These are phyloP conservation scores for Clavispora phyllophila DNA, from an alignment of 805 yeast genomes.

Conservation along the genomic window DNA sequence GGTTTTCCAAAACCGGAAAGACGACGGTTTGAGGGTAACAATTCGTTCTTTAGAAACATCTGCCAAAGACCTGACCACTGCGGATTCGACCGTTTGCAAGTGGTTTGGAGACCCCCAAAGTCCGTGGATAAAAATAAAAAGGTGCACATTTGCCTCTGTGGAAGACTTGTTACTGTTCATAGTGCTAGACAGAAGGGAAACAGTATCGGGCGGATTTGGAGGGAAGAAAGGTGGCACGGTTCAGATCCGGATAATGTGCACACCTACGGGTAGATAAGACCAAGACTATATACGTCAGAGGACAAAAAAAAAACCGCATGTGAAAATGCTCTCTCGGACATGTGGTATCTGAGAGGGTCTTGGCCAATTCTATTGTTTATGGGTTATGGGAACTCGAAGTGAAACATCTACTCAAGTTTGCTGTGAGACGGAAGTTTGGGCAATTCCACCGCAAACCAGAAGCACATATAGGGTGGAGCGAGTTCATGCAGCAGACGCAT, in stretches of 20 bases:
- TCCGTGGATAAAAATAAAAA: constrained; percentile 39
- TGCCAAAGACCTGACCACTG: constrained; percentile 31
- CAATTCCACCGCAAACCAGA: no score
- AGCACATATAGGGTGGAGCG: no score
- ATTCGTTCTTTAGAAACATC: constrained; percentile 24
- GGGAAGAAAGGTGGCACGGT: background rate
- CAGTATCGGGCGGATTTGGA: background rate
- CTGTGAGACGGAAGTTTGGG: no score
- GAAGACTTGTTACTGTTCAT: background rate
- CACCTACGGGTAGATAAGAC: background rate
- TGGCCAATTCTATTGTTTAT: no score
- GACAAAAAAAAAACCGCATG: background rate
- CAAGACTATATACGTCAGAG: background rate
- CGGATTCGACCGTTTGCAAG: constrained; percentile 53
- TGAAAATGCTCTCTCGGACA: background rate
- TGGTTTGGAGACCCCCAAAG: constrained; percentile 77
- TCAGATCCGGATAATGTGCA: background rate
- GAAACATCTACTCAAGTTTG: no score
- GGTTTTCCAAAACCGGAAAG: constrained; percentile 40
- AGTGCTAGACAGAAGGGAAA: background rate
- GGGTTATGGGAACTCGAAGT: background rate
- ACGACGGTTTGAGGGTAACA: constrained; percentile 33
- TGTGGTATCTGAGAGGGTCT: no score
- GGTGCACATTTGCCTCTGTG: constrained; percentile 21
- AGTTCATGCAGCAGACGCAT: no score